phyloP scores from a whole-genome alignment of 192 early-diverging fungal species.

The Podila epigama region DNA sequence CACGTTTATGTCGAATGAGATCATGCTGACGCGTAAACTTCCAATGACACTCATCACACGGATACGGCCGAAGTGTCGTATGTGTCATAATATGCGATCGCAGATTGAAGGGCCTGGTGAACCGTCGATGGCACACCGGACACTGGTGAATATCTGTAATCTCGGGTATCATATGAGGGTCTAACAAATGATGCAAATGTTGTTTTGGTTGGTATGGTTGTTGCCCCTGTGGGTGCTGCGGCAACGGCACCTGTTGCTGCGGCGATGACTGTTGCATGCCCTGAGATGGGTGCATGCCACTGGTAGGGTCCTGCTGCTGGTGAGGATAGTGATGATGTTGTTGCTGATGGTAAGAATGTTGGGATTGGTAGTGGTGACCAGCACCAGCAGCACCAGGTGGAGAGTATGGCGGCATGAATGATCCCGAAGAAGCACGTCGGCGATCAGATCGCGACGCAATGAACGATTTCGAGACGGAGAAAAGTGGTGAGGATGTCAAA shows the following conservation, averaged over 20 bases:
- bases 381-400: not conserved
- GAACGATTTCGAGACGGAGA: not conserved
- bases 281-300: not conserved
- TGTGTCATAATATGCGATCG: constrained; percentile 82
- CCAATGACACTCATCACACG: constrained; percentile 77
- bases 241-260: not conserved
- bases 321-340: constrained; percentile 7
- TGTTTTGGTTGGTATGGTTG: constrained; percentile 20
- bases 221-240: constrained; percentile 16
- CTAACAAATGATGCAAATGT: constrained; percentile 28
- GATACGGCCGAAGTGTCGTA: constrained; percentile 75
- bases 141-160: constrained; percentile 44
- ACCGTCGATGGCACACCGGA: constrained; percentile 49
- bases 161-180: constrained; percentile 27
- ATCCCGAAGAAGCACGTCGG: not conserved
- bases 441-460: not conserved
- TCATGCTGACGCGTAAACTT: constrained; percentile 74
- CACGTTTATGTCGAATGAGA: constrained; percentile 33
- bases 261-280: not conserved
- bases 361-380: not conserved
- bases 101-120: constrained; percentile 78
- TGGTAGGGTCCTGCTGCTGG: not conserved
- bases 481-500: not conserved
- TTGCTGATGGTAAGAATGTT: not conserved
- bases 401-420: not conserved